Conservation (phyloP, 1,139 yeast genomes). For the Yamadazyma membranifaciens region DNA sequence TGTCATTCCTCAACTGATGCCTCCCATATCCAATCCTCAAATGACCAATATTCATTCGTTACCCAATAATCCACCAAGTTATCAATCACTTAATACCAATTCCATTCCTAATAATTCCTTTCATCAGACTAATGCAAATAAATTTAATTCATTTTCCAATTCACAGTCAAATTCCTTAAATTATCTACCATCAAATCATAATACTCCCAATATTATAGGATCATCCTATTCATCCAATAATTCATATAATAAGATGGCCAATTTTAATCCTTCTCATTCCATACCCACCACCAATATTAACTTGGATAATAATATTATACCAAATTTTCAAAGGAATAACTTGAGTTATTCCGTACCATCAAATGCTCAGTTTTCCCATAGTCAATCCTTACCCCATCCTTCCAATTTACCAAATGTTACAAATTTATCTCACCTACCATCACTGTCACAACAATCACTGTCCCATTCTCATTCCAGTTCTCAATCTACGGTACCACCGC, state of each 20-base stretch:
- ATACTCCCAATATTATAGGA: conserved; percentile 55
- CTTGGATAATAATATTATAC: conserved; percentile 15
- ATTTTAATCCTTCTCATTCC: conserved; percentile 17
- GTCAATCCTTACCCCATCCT: not conserved
- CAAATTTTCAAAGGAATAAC: conserved; percentile 13
- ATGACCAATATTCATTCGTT: conserved; percentile 9
- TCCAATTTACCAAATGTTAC: conserved; percentile 6
- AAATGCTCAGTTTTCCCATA: not conserved
- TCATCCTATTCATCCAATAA: conserved; percentile 45
- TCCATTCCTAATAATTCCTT: not conserved
- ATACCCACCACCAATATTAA: conserved; percentile 19
- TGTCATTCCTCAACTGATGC: not conserved
- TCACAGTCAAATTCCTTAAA: conserved; percentile 24
- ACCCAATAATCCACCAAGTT: conserved; percentile 16
- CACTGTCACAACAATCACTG: conserved; percentile 6
- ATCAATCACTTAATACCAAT: conserved; percentile 4
- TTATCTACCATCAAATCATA: conserved; percentile 47
- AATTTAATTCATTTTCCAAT: not conserved
- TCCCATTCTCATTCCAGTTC: not conserved
- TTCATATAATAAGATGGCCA: conserved; percentile 23
- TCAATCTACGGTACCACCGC: conserved; percentile 2
- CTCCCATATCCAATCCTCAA: not conserved
- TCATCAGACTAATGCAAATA: conserved; percentile 1
- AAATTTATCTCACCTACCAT: conserved; percentile 4
- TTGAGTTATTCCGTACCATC: conserved; percentile 7